A percentile compares a stretch with the other conserved stretches of the same genome.
Evolutionary conservation across 1,139 yeast genomes (phyloP).

Genomic region (Nakaseomyces uthaithaninus): DNA sequence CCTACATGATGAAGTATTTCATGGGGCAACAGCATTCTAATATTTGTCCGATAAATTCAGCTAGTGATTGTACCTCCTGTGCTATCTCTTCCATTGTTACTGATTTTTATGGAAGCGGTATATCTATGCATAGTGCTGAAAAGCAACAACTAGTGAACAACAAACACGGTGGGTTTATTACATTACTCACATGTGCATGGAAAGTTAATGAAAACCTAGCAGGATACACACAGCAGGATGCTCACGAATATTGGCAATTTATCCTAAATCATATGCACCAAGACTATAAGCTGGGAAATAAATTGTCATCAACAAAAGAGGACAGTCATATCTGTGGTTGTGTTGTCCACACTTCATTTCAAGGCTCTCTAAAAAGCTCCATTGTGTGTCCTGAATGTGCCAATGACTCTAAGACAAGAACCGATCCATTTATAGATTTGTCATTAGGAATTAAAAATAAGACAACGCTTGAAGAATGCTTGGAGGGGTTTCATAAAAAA

Average conservation of each 20-base stretch:
- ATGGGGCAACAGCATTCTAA: conserved; percentile 36
- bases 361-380: conserved; percentile 66
- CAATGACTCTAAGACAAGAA: conserved; percentile 49
- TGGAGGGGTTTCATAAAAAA: conserved; percentile 63
- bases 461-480: conserved; percentile 49
- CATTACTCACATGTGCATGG: conserved; percentile 72
- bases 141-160: conserved; percentile 38
- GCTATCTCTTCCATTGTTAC: conserved; percentile 71
- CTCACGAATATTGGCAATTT: conserved; percentile 95
- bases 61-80: conserved; percentile 60
- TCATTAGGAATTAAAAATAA: conserved; percentile 59
- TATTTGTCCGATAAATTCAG: conserved; percentile 23
- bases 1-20: conserved; percentile 68
- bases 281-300: conserved; percentile 29
- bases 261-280: conserved; percentile 74
- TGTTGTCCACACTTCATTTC: conserved; percentile 70
- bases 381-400: conserved; percentile 68
- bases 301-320: conserved; percentile 17
- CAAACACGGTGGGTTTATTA: conserved; percentile 23
- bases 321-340: conserved; percentile 47
- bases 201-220: conserved; percentile 73
- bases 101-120: conserved; percentile 35
- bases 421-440: conserved; percentile 86
- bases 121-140: conserved; percentile 5
- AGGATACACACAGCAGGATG: conserved; percentile 95